Base-by-base conservation (phyloP, 257 asterid genomes). In the Perilla frutescens region DNA sequence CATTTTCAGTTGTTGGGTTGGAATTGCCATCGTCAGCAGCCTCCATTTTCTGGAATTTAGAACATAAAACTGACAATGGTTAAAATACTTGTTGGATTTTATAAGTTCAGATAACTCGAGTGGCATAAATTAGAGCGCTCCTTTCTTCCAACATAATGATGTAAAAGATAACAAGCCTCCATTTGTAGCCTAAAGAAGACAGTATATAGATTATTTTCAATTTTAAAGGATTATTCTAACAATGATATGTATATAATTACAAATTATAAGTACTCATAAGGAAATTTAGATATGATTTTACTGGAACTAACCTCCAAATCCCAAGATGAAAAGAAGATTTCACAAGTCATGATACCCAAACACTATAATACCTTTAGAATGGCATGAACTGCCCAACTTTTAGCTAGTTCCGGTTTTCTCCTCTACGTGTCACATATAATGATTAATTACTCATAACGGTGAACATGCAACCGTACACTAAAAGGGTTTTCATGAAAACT, bases 31-130 rank as follows among this genome's bases (percentile, higher is more conserved):
- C 92, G 74, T 75, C 88, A 62, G 73, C 73, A 26, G 11, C 83
- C 4, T 83, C 87, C 91, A 92, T 75, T 69, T 66, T 83, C 98
- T 95, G 84, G 79, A 66, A 86, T 73, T 72, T 50, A 70, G 68
- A 79, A 79, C 71, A 83, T 15, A 71, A 74, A 61, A 78, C 37
- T 9, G 31, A 70, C 68, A 53, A 7, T 13, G 26, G 41, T 70
- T 64, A 51, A 75, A 32, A 29, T 48, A 47, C 32, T 40, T 13
- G 37, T 41, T 11, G 8, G 39, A 59, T 34, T 64, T 43, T 9
- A 54, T 59, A 59, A 31, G 53, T 15, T 53, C 40, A 56, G 39
- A 31, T 7, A 50, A 48, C 43, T 50, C 32, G 64, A 63, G 60
- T 8, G 2, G 12, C 8, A 26, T 67, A 49, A n/a, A 44, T 63